Conservation (phyloP, 208 protist species). For the Tritrichomonas foetus region DNA sequence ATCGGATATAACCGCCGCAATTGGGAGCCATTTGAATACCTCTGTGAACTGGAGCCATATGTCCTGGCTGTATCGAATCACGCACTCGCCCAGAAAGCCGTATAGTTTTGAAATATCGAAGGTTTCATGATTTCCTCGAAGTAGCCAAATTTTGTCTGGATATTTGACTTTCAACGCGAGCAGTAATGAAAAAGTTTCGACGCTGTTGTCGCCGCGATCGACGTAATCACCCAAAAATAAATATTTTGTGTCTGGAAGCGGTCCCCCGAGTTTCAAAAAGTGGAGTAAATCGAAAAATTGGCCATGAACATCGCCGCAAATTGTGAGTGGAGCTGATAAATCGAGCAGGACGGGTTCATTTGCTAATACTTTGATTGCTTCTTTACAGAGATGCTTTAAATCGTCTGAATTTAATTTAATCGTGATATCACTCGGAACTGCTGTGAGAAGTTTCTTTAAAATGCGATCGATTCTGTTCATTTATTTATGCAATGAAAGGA, state of each 20-base stretch:
- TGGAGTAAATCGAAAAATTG: conserved; percentile 53
- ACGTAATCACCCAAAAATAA: conserved; percentile 58
- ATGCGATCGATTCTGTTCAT: too few relatives aligned
- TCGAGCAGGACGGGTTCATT: conserved; percentile 47
- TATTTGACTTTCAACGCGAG: conserved; percentile 46
- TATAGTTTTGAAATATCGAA: background rate
- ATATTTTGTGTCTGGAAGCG: conserved; percentile 44
- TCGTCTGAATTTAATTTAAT: background rate
- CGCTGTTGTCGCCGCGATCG: conserved; percentile 49
- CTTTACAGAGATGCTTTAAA: background rate
- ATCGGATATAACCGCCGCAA: conserved; percentile 95
- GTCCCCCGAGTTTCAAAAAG: conserved; percentile 49
- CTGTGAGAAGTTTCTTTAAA: too few relatives aligned
- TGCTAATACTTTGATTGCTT: background rate
- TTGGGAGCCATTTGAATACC: conserved; percentile 96
- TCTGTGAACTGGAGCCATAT: conserved; percentile 98
- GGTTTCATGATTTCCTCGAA: conserved; percentile 55
- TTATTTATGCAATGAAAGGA: too few relatives aligned
- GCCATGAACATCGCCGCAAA: conserved; percentile 54
- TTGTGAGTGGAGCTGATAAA: conserved; percentile 46
- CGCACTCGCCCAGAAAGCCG: background rate
- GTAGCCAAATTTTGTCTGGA: conserved; percentile 48
- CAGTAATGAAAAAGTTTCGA: conserved; percentile 49
- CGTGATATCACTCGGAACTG: too few relatives aligned
- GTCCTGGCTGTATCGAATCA: conserved; percentile 82